Base-by-base conservation (phyloP, 164 flowering plant species). In the Stephania japonica region DNA sequence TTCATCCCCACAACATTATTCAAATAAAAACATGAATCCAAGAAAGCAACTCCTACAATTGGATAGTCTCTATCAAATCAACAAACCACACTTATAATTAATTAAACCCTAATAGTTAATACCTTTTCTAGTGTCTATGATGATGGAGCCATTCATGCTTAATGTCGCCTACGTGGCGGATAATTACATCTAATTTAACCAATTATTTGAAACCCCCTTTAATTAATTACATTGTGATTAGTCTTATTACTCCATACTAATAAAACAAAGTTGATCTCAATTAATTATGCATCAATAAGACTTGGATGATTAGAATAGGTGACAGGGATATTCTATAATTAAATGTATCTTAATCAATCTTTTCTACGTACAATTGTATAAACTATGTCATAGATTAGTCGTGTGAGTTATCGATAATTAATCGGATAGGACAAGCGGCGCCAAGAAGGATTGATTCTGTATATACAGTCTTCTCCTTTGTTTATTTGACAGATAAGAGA, bases 41-140 rank as follows among this genome's bases (percentile, higher is more conserved):
- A 56, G 62, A 56, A 56, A 53, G 61, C 61, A 53, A 56, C 62
- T 56, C 62, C 62, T 56, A 56, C 19, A 56, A 56, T 56, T 56
- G 16, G 62, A 56, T 56, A 56, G 62, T 56, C 62, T 56, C n/a
- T 56, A 56, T 56, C 62, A 56, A 11, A 56, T 56, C 62, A 56
- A 16, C 19, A 47, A 4, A 16, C 53, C 53, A 47, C 53, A 47
- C 53, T 47, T 47, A 13, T 1, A 13, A 44, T 44, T n/a, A 50
- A 13, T 50, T 50, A 56, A 10, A n/a, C 62, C 16, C 38, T 27
- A 27, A 27, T 53, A 12, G 9, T 53, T 13, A 53, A 9, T 12
- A 53, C 8, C 61, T 53, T 44, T 53, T 53, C 53, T 47, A 8
- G 13, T 47, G 53, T 47, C 1, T 47, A 1, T 47, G 53, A 9